phyloP scores from a whole-genome alignment of 441 rosid species.

The Brassica hybrid region DNA sequence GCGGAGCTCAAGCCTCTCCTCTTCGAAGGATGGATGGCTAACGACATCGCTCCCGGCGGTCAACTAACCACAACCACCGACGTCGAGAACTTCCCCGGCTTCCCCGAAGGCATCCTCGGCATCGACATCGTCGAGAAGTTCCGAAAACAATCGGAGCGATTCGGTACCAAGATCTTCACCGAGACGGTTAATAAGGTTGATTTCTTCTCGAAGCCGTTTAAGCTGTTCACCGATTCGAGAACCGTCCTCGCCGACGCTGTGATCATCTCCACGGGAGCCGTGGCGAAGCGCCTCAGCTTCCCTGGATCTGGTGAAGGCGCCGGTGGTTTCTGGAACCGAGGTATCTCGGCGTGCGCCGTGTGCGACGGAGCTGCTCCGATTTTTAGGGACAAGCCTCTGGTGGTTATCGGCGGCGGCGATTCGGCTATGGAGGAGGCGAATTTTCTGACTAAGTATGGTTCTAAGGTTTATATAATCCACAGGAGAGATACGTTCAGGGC shows the following conservation, averaged over 20 bases:
- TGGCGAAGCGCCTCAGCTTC: slow-evolving; percentile 50
- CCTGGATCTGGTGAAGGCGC: slow-evolving; percentile 35
- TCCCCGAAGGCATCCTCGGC: slow-evolving; percentile 56
- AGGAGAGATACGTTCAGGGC: slow-evolving; percentile 58
- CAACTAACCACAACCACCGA: slow-evolving; percentile 60
- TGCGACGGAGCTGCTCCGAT: slow-evolving; percentile 64
- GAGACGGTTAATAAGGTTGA: slow-evolving; percentile 44
- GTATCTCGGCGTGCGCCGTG: slow-evolving; percentile 62
- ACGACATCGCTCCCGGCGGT: slow-evolving; percentile 59
- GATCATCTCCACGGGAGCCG: slow-evolving; percentile 54
- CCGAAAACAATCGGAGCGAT: slow-evolving; percentile 41
- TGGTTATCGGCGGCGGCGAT: slow-evolving; percentile 59
- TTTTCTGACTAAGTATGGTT: slow-evolving; percentile 56
- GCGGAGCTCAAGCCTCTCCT: slow-evolving; percentile 61
- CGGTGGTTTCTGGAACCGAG: slow-evolving; percentile 57
- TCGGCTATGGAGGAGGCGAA: slow-evolving; percentile 67
- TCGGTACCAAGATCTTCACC: slow-evolving; percentile 43
- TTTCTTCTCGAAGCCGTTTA: slow-evolving; percentile 31
- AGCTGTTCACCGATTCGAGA: slow-evolving; percentile 34
- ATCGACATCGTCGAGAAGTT: slow-evolving; percentile 43
- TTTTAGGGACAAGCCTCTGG: slow-evolving; percentile 52
- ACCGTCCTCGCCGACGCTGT: slow-evolving; percentile 46
- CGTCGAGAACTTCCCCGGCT: slow-evolving; percentile 64
- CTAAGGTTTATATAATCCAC: slow-evolving; percentile 56
- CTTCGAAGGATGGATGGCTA: slow-evolving; percentile 65